A percentile compares a stretch with the other conserved stretches of the same genome.
Evolutionary conservation across 2,329 filamentous ascomycete species (phyloP).

Genomic region (Penicillium freii): DNA sequence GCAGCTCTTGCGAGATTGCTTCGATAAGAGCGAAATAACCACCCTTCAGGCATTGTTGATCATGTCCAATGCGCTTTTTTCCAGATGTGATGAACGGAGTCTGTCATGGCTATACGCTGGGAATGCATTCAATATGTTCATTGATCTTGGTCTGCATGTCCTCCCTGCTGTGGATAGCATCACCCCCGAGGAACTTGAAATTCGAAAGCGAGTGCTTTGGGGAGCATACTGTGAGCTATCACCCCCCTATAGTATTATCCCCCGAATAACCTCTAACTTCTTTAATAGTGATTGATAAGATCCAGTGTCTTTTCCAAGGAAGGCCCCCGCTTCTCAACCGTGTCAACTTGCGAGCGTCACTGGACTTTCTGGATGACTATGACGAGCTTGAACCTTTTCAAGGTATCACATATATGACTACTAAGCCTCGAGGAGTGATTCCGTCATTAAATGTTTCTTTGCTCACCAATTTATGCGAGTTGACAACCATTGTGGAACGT

Average conservation of each 20-base stretch:
- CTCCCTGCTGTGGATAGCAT: conserved; percentile 37
- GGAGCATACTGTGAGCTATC: conserved; percentile 38
- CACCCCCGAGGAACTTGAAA: conserved; percentile 49
- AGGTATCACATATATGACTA: conserved; percentile 39
- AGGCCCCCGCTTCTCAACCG: conserved; percentile 48
- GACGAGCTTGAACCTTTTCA: conserved; percentile 51
- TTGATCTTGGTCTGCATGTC: conserved; percentile 53
- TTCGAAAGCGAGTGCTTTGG: conserved; percentile 48
- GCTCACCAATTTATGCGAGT: conserved; percentile 31
- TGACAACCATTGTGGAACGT: conserved; percentile 37
- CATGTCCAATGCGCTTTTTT: conserved; percentile 53
- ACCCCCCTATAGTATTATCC: not conserved
- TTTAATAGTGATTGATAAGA: conserved; percentile 46
- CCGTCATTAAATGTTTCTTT: conserved; percentile 25
- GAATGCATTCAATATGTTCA: conserved; percentile 53
- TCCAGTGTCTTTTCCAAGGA: conserved; percentile 56
- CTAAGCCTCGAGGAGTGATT: conserved; percentile 5
- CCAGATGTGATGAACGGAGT: conserved; percentile 52
- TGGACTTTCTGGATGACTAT: conserved; percentile 36
- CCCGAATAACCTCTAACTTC: not conserved
- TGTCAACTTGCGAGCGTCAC: conserved; percentile 48
- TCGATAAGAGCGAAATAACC: conserved; percentile 53
- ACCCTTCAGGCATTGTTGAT: conserved; percentile 55
- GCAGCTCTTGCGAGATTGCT: conserved; percentile 47
- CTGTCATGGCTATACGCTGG: conserved; percentile 55